These are phyloP conservation scores for Aspergillus tamarii DNA, from an alignment of 2,329 filamentous ascomycete species.

Conservation along the genomic window DNA sequence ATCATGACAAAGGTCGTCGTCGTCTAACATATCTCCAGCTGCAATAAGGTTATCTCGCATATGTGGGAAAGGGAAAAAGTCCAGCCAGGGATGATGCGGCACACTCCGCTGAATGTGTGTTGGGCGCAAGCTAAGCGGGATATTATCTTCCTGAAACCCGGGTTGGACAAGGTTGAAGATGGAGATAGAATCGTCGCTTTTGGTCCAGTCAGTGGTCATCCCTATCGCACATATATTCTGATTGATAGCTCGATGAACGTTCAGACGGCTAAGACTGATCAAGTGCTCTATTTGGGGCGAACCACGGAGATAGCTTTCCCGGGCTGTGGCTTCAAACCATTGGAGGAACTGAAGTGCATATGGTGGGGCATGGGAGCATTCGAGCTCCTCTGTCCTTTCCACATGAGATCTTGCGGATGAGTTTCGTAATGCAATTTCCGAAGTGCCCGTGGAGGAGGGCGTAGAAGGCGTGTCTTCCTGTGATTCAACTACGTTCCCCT, in stretches of 20 bases:
- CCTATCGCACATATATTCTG: slow-evolving; percentile 36
- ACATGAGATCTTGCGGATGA: neutral
- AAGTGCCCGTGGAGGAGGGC: neutral
- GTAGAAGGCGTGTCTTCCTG: neutral
- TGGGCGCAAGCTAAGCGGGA: slow-evolving; percentile 36
- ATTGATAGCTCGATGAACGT: slow-evolving; percentile 39
- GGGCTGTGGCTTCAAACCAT: neutral
- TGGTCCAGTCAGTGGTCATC: slow-evolving; percentile 21
- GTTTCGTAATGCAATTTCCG: neutral
- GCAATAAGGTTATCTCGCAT: slow-evolving; percentile 45
- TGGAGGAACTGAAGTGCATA: neutral
- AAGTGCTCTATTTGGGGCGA: slow-evolving; percentile 23
- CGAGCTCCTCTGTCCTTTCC: neutral
- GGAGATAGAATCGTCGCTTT: slow-evolving; percentile 28
- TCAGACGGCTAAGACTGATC: slow-evolving; percentile 37
- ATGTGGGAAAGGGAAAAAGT: slow-evolving; percentile 36
- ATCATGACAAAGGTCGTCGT: slow-evolving; percentile 38
- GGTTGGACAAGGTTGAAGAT: slow-evolving; percentile 22
- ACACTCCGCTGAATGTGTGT: slow-evolving; percentile 41
- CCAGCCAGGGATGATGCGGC: slow-evolving; percentile 46
- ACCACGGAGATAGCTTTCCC: slow-evolving; percentile 1
- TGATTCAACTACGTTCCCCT: neutral
- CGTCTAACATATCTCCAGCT: slow-evolving; percentile 24
- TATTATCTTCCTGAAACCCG: neutral
- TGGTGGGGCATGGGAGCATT: slow-evolving; percentile 11